phyloP scores from a whole-genome alignment of 768 basidiomycete genomes.

The Artomyces pyxidatus region DNA sequence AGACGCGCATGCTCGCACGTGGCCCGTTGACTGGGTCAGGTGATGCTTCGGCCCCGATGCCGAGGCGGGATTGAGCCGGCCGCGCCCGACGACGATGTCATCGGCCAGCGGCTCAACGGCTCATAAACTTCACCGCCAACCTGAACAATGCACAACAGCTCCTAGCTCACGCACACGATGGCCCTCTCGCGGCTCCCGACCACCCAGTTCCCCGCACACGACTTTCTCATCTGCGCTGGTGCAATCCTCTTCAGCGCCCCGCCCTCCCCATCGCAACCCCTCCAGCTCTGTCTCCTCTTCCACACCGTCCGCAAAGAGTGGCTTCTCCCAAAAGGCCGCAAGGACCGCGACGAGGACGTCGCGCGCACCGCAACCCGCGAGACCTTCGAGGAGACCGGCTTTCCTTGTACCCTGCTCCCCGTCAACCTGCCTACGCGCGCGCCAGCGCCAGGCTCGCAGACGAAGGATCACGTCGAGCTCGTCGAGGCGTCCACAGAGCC shows the following conservation, averaged over 20 bases:
- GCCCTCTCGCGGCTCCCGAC: constrained; percentile 3
- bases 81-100: no score
- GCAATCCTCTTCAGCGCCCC: constrained; percentile 21
- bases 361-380: constrained; percentile 48
- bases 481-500: constrained; percentile 24
- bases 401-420: constrained; percentile 41
- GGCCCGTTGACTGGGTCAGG: no score
- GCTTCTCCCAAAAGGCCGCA: constrained; percentile 55
- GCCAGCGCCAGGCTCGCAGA: constrained; percentile 35
- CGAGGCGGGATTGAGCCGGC: no score
- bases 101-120: no score
- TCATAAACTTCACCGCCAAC: no score
- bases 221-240: constrained; percentile 24
- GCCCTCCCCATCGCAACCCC: constrained; percentile 8
- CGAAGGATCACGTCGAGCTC: constrained; percentile 22
- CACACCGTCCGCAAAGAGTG: constrained; percentile 23
- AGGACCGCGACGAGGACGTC: constrained; percentile 46
- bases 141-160: no score
- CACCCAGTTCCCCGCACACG: background rate
- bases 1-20: no score
- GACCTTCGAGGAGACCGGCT: constrained; percentile 62
- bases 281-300: constrained; percentile 24
- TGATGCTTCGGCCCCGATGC: no score
- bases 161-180: no score
- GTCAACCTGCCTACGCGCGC: constrained; percentile 48